Conservation (phyloP, 2,329 filamentous ascomycete species). For the Colletotrichum sp. region DNA sequence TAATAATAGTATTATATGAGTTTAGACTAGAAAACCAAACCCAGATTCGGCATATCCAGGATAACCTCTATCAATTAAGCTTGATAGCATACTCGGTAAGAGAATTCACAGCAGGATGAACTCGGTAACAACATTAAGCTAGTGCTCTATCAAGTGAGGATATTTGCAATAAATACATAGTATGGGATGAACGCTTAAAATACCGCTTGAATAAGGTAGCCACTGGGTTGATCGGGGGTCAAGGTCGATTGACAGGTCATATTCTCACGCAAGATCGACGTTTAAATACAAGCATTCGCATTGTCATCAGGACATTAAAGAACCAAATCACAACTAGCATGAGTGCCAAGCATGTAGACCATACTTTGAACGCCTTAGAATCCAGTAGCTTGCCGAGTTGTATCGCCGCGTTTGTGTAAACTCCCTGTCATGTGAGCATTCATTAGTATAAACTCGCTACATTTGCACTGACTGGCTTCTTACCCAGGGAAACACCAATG, state of each 20-base stretch:
- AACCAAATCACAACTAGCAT: constrained; percentile 37
- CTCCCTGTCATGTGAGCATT: constrained; percentile 29
- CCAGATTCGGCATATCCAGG: neutral
- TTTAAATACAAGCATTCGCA: neutral
- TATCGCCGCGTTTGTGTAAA: constrained; percentile 42
- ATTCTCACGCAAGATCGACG: neutral
- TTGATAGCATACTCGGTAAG: rapidly evolving
- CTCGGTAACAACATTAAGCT: neutral
- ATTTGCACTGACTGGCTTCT: neutral
- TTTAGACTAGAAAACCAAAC: neutral
- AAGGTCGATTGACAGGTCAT: neutral
- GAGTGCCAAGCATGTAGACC: constrained; percentile 38
- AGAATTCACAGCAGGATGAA: neutral
- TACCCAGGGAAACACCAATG: constrained; percentile 43
- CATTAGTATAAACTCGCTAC: neutral
- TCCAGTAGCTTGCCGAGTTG: constrained; percentile 41
- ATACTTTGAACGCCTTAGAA: constrained; percentile 39
- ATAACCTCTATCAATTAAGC: rapidly evolving
- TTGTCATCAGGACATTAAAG: neutral
- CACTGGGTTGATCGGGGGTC: rapidly evolving
- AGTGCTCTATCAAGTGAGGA: neutral
- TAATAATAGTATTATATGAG: neutral
- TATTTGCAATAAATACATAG: neutral
- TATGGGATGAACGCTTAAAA: neutral
- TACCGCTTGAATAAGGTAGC: neutral